These are phyloP conservation scores for Aspergillus funiculosus DNA, from an alignment of 495 filamentous ascomycete genomes.

Conservation along the genomic window DNA sequence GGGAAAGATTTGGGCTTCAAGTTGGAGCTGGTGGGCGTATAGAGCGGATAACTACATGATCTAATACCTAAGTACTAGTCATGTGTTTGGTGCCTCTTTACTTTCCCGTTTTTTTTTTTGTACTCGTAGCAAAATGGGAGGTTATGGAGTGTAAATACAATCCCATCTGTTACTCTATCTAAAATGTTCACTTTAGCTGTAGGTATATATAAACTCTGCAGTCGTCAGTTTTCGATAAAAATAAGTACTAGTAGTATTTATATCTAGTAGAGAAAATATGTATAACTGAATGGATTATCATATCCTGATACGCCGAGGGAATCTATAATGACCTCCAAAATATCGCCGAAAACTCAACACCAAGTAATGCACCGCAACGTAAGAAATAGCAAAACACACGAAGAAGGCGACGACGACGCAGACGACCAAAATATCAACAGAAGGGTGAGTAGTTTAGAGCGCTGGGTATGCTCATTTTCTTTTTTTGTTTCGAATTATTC, in stretches of 20 bases:
- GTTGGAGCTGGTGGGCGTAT: conserved; percentile 38
- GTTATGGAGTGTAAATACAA: neutral
- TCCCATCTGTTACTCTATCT: too few relatives aligned
- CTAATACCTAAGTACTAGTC: too few relatives aligned
- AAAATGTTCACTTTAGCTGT: too few relatives aligned
- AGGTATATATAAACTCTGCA: too few relatives aligned
- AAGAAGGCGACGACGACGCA: too few relatives aligned
- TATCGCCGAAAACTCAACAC: conserved; percentile 9
- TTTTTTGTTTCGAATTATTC: neutral
- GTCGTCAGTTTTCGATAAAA: too few relatives aligned
- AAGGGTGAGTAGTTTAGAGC: conserved; percentile 1
- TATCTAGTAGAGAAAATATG: neutral
- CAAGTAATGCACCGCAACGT: conserved; percentile 17
- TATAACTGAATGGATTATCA: conserved; percentile 4
- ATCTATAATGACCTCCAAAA: conserved; percentile 14
- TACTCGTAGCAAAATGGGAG: neutral
- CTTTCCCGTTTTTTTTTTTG: conserved; percentile 13
- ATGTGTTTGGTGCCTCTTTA: too few relatives aligned
- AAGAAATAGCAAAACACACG: neutral
- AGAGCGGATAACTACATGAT: conserved; percentile 25
- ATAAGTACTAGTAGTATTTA: neutral
- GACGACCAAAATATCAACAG: too few relatives aligned
- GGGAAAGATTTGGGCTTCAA: conserved; percentile 40
- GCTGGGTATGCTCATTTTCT: neutral
- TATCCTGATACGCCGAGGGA: conserved; percentile 9